A percentile compares a stretch with the other conserved stretches of the same genome.
Conservation (phyloP, 208 protist genomes). For the Vickermania spadyakhi region DNA sequence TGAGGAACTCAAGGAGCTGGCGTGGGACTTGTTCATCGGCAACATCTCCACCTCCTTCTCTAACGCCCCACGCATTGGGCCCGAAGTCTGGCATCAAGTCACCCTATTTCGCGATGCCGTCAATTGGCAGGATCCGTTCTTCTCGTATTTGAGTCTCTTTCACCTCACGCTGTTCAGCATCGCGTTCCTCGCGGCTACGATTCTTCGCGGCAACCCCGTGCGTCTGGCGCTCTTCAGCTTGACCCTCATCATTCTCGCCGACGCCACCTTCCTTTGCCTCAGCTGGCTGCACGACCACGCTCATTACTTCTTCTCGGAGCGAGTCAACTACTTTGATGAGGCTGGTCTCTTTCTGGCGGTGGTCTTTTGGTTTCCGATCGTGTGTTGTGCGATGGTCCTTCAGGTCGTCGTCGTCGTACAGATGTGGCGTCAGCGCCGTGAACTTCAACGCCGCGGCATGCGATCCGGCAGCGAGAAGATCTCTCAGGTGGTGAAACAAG, state of each 20-base stretch:
- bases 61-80: slow-evolving; percentile 7
- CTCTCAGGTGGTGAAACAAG: no score
- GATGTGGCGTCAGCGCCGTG: slow-evolving; percentile 6
- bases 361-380: slow-evolving; percentile 46
- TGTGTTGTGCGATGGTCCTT: slow-evolving; percentile 24
- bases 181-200: slow-evolving; percentile 11
- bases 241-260: slow-evolving; percentile 14
- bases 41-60: slow-evolving; percentile 14
- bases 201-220: slow-evolving; percentile 10
- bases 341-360: slow-evolving; percentile 45
- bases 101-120: slow-evolving; percentile 29
- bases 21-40: slow-evolving; percentile 15
- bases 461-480: no score
- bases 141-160: slow-evolving; percentile 41
- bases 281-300: slow-evolving; percentile 17
- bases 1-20: slow-evolving; percentile 28
- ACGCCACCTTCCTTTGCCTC: slow-evolving; percentile 21
- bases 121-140: slow-evolving; percentile 73
- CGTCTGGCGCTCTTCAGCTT: slow-evolving; percentile 30
- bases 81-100: slow-evolving; percentile 9
- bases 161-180: slow-evolving; percentile 25
- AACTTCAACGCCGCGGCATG: no score
- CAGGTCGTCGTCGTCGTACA: slow-evolving; percentile 14
- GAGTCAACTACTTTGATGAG: slow-evolving; percentile 73
- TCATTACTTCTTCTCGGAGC: slow-evolving; percentile 27